Conservation (phyloP, 2,329 filamentous ascomycete genomes). For the Cercospora nicotianae region DNA sequence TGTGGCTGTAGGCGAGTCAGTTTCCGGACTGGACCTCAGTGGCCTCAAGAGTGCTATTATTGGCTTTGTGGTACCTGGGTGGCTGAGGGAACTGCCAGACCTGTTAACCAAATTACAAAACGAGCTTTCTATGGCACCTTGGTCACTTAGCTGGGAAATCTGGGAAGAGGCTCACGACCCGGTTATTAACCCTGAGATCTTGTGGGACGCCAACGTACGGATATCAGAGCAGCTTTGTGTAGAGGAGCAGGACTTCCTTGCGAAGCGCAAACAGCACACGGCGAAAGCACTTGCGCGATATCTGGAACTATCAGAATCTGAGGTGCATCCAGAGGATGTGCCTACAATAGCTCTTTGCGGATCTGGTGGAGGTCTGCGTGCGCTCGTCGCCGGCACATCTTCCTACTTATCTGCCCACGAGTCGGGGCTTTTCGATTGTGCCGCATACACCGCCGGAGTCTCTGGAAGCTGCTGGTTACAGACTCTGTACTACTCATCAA, state of each 20-base stretch:
- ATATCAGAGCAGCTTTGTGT: slow-evolving; percentile 78
- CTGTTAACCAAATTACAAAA: slow-evolving; percentile 80
- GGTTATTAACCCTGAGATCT: slow-evolving; percentile 80
- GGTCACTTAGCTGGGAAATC: slow-evolving; percentile 87
- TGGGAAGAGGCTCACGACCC: slow-evolving; percentile 90
- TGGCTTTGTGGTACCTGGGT: slow-evolving; percentile 68
- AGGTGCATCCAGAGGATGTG: slow-evolving; percentile 90
- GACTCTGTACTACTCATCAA: slow-evolving; percentile 77
- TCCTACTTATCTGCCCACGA: slow-evolving; percentile 82
- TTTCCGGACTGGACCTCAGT: slow-evolving; percentile 34
- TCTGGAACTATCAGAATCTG: slow-evolving; percentile 71
- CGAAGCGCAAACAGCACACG: slow-evolving; percentile 67
- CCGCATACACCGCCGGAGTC: slow-evolving; percentile 92
- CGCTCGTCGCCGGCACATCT: slow-evolving; percentile 85
- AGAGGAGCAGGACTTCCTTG: slow-evolving; percentile 76
- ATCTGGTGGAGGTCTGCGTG: slow-evolving; percentile 86
- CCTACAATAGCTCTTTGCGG: slow-evolving; percentile 92
- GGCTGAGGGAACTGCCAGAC: slow-evolving; percentile 73
- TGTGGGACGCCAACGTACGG: slow-evolving; percentile 76
- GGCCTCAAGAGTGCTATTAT: slow-evolving; percentile 34
- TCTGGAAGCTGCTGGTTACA: slow-evolving; percentile 97
- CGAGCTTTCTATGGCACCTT: slow-evolving; percentile 83
- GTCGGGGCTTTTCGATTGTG: slow-evolving; percentile 86
- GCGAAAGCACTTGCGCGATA: slow-evolving; percentile 77
- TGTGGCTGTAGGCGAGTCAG: slow-evolving; percentile 30